Conservation (phyloP, 1,139 yeast genomes). For the Suhomyces bolitotheri region DNA sequence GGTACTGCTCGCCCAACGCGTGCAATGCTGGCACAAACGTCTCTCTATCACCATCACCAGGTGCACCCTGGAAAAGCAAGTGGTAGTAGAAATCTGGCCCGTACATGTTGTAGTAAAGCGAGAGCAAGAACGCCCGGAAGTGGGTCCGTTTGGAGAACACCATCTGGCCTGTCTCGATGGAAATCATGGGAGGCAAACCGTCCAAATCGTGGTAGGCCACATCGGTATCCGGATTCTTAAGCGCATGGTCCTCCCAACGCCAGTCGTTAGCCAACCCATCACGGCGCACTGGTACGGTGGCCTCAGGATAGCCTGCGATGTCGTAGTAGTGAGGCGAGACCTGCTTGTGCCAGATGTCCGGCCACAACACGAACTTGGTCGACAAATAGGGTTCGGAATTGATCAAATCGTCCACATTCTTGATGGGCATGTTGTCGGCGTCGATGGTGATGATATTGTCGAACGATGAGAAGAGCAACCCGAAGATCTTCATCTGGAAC, state of each 20-base stretch:
- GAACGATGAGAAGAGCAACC: conserved; percentile 36
- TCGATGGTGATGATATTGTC: conserved; percentile 38
- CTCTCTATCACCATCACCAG: conserved; percentile 43
- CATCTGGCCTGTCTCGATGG: conserved; percentile 40
- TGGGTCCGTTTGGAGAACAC: conserved; percentile 36
- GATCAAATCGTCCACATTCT: conserved; percentile 33
- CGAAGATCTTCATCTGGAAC: conserved; percentile 35
- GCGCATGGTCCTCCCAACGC: conserved; percentile 23
- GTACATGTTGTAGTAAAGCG: conserved; percentile 36
- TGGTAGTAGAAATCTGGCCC: conserved; percentile 31
- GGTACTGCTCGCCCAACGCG: conserved; percentile 37
- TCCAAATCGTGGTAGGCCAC: conserved; percentile 35
- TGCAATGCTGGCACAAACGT: conserved; percentile 42
- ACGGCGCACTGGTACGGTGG: conserved; percentile 30
- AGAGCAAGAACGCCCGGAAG: conserved; percentile 29
- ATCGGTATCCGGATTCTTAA: conserved; percentile 20
- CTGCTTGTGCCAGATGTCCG: conserved; percentile 40
- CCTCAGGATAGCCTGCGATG: conserved; percentile 32
- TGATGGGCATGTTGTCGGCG: conserved; percentile 37
- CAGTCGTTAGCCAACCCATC: conserved; percentile 32
- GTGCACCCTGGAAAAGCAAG: conserved; percentile 39
- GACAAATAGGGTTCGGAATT: conserved; percentile 27
- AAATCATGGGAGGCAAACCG: conserved; percentile 30
- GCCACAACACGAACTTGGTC: conserved; percentile 40
- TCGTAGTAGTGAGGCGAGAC: conserved; percentile 39